These are phyloP conservation scores for Floccularia luteovirens DNA, from an alignment of 768 basidiomycete genomes.

Conservation along the genomic window DNA sequence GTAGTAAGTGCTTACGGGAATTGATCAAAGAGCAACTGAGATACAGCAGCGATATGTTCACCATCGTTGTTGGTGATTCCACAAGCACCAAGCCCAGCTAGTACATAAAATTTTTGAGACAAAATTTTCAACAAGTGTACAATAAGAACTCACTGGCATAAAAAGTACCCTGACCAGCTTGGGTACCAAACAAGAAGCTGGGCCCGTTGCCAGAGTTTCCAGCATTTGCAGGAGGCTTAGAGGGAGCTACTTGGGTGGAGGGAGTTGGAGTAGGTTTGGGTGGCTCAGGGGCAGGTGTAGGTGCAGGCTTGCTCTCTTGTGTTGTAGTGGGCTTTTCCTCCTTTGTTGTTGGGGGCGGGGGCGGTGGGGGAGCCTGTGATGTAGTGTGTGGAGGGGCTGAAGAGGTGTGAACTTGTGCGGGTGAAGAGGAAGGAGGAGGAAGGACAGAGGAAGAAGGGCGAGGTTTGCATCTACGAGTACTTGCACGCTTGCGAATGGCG, in stretches of 20 bases:
- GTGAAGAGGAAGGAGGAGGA: slow-evolving; percentile 12
- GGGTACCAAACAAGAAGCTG: slow-evolving; percentile 38
- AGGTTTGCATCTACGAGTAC: slow-evolving; percentile 28
- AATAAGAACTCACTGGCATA: slow-evolving; percentile 30
- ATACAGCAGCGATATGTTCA: slow-evolving; percentile 54
- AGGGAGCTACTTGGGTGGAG: slow-evolving; percentile 7
- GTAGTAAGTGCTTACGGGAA: slow-evolving; percentile 42
- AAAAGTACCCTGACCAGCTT: slow-evolving; percentile 50
- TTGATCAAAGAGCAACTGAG: slow-evolving; percentile 43
- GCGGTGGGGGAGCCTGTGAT: slow-evolving; percentile 14
- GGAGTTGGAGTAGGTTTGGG: slow-evolving; percentile 10
- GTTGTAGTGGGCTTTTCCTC: slow-evolving; percentile 5
- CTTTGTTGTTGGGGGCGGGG: slow-evolving; percentile 11
- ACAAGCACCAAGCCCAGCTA: slow-evolving; percentile 59
- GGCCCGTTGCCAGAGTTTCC: slow-evolving; percentile 15
- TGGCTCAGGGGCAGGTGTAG: slow-evolving; percentile 6
- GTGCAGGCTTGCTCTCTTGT: slow-evolving; percentile 2
- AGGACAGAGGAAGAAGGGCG: slow-evolving; percentile 18
- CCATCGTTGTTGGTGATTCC: slow-evolving; percentile 45
- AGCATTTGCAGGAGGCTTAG: slow-evolving; percentile 3
- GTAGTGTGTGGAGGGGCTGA: slow-evolving; percentile 9
- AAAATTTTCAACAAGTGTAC: slow-evolving; percentile 1
- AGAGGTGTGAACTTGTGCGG: slow-evolving; percentile 8
- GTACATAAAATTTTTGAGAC: slow-evolving; percentile 6
- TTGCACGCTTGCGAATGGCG: slow-evolving; percentile 20